phyloP scores from a whole-genome alignment of 179 eudicot species.

The Gypsophila paniculata region DNA sequence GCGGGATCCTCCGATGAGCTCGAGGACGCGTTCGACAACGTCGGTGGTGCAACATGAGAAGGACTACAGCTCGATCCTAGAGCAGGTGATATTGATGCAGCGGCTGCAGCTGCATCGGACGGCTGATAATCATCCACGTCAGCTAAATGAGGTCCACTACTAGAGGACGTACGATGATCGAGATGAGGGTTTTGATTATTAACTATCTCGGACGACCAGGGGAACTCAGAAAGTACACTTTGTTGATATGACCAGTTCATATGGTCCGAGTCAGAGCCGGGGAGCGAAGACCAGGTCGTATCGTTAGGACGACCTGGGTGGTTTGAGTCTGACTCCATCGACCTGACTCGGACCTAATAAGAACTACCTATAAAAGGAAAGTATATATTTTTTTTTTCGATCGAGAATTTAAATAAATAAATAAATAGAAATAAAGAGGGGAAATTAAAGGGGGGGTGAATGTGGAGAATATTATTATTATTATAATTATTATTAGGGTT shows the following conservation, averaged over 20 bases:
- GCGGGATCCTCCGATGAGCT: constrained; percentile 64
- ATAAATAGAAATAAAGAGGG: not conserved
- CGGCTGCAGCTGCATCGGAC: not conserved
- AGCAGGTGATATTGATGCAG: constrained; percentile 10
- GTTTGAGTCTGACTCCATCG: constrained; percentile 32
- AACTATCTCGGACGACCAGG: no score
- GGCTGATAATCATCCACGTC: constrained; percentile 26
- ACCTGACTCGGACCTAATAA: not conserved
- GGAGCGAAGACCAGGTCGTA: constrained; percentile 32
- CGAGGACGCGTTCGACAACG: constrained; percentile 34
- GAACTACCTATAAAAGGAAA: not conserved
- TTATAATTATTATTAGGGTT: not conserved
- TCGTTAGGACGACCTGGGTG: constrained; percentile 19
- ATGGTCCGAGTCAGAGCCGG: constrained; percentile 22
- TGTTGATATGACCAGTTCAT: constrained; percentile 27
- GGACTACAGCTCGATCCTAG: not conserved
- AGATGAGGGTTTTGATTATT: not conserved
- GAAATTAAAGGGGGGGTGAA: not conserved
- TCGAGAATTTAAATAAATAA: not conserved
- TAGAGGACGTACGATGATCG: not conserved
- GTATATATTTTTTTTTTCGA: not conserved
- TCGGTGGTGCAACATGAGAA: not conserved
- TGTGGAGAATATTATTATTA: not conserved
- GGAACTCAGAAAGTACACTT: constrained; percentile 38
- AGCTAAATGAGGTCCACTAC: not conserved